A percentile compares a stretch with the other conserved stretches of the same genome.
phyloP scores from a whole-genome alignment of 169 alveolate species.

The Cyclospora cayetanensis region DNA sequence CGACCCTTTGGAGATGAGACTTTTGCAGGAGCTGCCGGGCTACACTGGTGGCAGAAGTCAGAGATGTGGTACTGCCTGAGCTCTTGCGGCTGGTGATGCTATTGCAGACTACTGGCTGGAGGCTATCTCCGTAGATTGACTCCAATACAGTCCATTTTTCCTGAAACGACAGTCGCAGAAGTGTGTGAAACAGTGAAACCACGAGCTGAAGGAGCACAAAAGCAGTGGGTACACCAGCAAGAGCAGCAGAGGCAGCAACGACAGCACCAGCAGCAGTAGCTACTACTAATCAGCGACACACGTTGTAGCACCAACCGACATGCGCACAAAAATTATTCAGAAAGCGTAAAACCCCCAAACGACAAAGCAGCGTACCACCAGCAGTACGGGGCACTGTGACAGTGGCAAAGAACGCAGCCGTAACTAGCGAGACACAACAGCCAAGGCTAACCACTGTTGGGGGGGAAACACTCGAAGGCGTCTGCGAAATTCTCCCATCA shows the following conservation, averaged over 20 bases:
- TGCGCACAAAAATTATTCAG: too few relatives aligned
- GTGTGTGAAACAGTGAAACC: too few relatives aligned
- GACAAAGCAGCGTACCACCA: too few relatives aligned
- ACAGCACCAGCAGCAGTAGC: not conserved
- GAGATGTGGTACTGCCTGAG: not conserved
- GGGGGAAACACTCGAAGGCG: not conserved
- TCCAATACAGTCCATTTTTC: slow-evolving; percentile 45
- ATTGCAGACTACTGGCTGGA: slow-evolving; percentile 31
- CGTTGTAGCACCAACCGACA: too few relatives aligned
- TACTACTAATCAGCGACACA: not conserved
- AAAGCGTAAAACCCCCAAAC: too few relatives aligned
- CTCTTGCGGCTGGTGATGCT: not conserved
- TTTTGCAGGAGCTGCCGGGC: slow-evolving; percentile 66
- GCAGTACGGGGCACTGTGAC: too few relatives aligned
- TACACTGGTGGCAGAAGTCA: slow-evolving; percentile 64
- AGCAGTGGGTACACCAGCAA: too few relatives aligned
- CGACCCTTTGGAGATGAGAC: slow-evolving; percentile 48
- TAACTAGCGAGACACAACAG: not conserved
- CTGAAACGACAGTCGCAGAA: too few relatives aligned
- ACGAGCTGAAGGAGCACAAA: too few relatives aligned
- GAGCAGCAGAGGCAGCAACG: too few relatives aligned
- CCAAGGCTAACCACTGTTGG: slow-evolving; percentile 41
- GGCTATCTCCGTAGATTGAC: slow-evolving; percentile 42
- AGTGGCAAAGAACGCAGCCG: not conserved
- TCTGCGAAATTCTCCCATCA: not conserved